Evolutionary conservation across 768 basidiomycete species (phyloP).

Genomic region (Hortiboletus flavorubellus): DNA sequence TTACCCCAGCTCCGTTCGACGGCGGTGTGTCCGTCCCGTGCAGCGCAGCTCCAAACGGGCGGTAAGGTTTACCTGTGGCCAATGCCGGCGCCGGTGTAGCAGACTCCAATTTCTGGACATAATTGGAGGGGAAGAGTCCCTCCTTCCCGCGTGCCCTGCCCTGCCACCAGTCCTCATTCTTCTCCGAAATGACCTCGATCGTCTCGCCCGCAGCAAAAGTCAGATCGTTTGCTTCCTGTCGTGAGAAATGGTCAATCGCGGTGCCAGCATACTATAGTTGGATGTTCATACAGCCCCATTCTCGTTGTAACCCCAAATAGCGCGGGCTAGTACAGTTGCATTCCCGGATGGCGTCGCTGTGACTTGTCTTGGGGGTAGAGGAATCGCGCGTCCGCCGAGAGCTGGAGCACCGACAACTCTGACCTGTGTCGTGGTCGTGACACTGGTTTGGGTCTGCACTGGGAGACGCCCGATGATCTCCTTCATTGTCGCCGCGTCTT

Average conservation of each 20-base stretch:
- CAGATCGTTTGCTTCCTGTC: conserved; percentile 77
- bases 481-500: conserved; percentile 41
- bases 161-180: conserved; percentile 86
- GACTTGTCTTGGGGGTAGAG: conserved; percentile 11
- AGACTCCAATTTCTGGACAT: conserved; percentile 57
- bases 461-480: conserved; percentile 48
- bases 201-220: conserved; percentile 73
- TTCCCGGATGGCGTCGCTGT: not conserved
- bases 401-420: not conserved
- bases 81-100: not conserved
- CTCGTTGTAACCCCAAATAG: conserved; percentile 68
- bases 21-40: conserved; percentile 35
- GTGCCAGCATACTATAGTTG: not conserved
- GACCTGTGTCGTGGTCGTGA: conserved; percentile 15
- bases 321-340: conserved; percentile 40
- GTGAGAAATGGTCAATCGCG: conserved; percentile 3
- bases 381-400: conserved; percentile 14
- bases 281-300: conserved; percentile 42
- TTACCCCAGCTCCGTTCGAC: conserved; percentile 23
- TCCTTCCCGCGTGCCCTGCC: conserved; percentile 60
- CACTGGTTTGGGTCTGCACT: conserved; percentile 18
- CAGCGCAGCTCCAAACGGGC: conserved; percentile 37
- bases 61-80: conserved; percentile 23
- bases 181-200: conserved; percentile 75
- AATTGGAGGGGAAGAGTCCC: conserved; percentile 75